These are phyloP conservation scores for Rhododendron mucronatum DNA, from an alignment of 148 eudicot genomes.

Conservation along the genomic window DNA sequence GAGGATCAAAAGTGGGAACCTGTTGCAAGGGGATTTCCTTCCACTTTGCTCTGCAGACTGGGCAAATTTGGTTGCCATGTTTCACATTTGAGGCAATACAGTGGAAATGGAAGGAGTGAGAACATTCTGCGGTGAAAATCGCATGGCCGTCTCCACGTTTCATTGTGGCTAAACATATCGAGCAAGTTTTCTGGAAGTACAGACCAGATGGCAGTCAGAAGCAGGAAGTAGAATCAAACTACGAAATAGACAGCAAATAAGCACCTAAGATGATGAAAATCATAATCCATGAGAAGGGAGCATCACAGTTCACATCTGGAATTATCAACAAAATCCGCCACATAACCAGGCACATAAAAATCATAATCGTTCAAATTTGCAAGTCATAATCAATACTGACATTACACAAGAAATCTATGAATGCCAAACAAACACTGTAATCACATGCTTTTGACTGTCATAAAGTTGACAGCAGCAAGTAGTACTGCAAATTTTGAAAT, in stretches of 20 bases:
- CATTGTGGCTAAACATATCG: constrained; percentile 66
- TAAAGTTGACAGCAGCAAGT: not conserved
- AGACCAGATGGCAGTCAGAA: constrained; percentile 8
- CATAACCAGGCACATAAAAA: not conserved
- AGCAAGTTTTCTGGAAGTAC: constrained; percentile 54
- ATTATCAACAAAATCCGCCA: not conserved
- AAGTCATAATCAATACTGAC: not conserved
- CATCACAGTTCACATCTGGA: not conserved
- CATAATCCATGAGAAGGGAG: not conserved
- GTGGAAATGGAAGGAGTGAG: constrained; percentile 79
- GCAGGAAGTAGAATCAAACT: not conserved
- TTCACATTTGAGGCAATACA: constrained; percentile 79
- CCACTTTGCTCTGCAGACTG: constrained; percentile 82
- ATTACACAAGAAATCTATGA: not conserved
- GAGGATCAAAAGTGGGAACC: constrained; percentile 35
- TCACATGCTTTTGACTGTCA: not conserved
- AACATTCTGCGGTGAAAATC: constrained; percentile 89
- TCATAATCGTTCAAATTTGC: not conserved
- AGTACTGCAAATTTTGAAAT: not conserved
- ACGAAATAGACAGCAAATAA: not conserved
- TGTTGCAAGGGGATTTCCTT: constrained; percentile 62
- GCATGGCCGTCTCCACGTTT: constrained; percentile 75
- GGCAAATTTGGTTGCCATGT: constrained; percentile 76
- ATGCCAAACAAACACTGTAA: not conserved
- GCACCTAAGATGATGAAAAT: not conserved